Percentiles rank a stretch among this genome's conserved stretches.
Evolutionary conservation across 352 stramenopile species (phyloP).

Genomic region (Globisporangium viniferum): DNA sequence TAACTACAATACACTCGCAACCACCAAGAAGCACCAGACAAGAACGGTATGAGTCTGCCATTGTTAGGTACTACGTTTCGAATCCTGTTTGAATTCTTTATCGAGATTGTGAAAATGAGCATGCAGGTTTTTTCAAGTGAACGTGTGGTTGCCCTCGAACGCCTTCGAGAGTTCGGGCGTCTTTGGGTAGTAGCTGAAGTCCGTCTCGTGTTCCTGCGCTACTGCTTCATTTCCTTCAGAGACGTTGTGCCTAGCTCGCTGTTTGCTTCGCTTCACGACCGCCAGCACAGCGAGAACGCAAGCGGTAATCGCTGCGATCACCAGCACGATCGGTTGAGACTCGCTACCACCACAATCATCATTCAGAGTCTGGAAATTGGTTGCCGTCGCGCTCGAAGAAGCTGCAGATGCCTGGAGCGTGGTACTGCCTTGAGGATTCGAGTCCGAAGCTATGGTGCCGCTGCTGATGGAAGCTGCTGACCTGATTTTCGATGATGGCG

Average conservation of each 20-base stretch:
- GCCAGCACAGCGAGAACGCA: constrained; percentile 1
- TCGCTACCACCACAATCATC: background rate
- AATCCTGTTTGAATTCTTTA: background rate
- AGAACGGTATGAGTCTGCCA: background rate
- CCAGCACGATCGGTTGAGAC: background rate
- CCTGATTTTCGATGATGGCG: background rate
- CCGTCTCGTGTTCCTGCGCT: background rate
- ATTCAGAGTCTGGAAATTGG: background rate
- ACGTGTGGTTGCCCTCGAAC: background rate
- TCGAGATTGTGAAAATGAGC: background rate
- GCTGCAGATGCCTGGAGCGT: background rate
- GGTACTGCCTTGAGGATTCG: background rate
- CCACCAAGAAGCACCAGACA: background rate
- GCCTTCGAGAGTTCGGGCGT: background rate
- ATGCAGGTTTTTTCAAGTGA: background rate
- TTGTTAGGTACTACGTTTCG: background rate
- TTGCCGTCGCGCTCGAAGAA: background rate
- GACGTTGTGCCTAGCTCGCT: background rate
- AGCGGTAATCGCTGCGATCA: background rate
- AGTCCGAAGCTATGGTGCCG: background rate
- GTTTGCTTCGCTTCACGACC: constrained; percentile 1
- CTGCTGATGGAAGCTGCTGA: background rate
- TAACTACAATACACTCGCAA: constrained; percentile 2
- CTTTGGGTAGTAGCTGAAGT: constrained; percentile 9
- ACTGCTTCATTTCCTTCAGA: background rate